Base-by-base conservation (phyloP, 495 filamentous ascomycete genomes). In the Aspergillus bertholletiae region DNA sequence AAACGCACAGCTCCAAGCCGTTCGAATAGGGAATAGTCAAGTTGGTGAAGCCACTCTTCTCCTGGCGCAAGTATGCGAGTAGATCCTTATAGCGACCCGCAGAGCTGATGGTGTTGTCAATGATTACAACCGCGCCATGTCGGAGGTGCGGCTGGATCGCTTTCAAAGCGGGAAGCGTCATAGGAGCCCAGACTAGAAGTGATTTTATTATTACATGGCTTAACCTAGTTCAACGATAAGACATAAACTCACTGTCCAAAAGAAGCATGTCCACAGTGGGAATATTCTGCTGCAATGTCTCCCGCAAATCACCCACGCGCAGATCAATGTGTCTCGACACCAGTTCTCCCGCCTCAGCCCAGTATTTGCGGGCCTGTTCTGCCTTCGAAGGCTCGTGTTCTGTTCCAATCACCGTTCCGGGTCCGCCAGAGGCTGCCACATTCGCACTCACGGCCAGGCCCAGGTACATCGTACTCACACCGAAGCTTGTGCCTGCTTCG, bases 381-480 rank as follows among this genome's bases (percentile, higher is more conserved):
- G 77, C 77, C 57, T 83, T 82, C 6, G 53, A 59, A 1, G 56
- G 46, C 56, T 84, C 80, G 22, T 82, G 77, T 61, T 84, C 81
- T 0, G 79, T 82, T 12, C 74, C 81, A 49, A 83, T 75, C 0
- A 83, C 79, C 27, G 63, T 70, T 5, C 74, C 78, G 2, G 54
- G 27, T 46, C 54, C 59, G 3, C 52, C 58, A 1, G 59, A 59
- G 12, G 34, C 49, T 0, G 57, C 59, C 8, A 53, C 58, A 13
- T 46, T 68, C 55, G 73, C 62, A 0, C 65, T 69, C 7, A 80
- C 69, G 0, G 80, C 81, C 8, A 84, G 63, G 6, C 77, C 77
- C 7, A 84, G 71, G 40, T 82, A 83, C 51, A 84, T 83, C 0
- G 80, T 83, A 53, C 73, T 77, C 12, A 84, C 79, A 7, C 81